Conservation (phyloP, 257 asterid genomes). For the Sherardia arvensis region DNA sequence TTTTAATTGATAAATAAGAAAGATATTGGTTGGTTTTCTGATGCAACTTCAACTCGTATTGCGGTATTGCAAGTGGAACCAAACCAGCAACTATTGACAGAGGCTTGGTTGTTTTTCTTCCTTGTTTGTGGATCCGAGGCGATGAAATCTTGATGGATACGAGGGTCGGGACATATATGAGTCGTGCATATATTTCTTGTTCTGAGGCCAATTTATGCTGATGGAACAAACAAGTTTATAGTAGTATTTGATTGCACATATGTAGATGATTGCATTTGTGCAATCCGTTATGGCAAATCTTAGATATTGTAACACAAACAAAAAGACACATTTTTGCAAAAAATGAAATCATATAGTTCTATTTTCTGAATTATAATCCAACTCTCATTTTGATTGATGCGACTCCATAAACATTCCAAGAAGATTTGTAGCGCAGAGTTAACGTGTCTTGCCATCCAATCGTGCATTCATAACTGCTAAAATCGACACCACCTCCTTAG, state of each 20-base stretch:
- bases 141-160: constrained; percentile 68
- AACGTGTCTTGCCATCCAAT: background rate
- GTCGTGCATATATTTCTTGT: constrained; percentile 55
- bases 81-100: constrained; percentile 85
- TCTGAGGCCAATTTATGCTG: constrained; percentile 7
- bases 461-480: background rate
- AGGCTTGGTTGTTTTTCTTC: constrained; percentile 82
- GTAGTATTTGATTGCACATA: constrained; percentile 9
- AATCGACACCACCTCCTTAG: background rate
- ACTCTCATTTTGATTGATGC: constrained; percentile 2
- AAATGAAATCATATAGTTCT: background rate
- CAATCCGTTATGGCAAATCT: background rate
- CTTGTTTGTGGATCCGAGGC: constrained; percentile 57
- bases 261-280: background rate
- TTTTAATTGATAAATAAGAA: background rate
- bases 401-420: constrained; percentile 6
- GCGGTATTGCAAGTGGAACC: constrained; percentile 63
- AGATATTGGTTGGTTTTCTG: background rate
- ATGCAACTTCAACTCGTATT: constrained; percentile 3
- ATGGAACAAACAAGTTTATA: constrained; percentile 3
- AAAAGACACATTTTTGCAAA: background rate
- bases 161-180: constrained; percentile 93
- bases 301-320: background rate
- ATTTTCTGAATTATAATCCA: background rate
- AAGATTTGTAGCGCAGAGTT: background rate